Percentiles rank a stretch among this genome's conserved stretches.
Evolutionary conservation across 352 stramenopile species (phyloP).

Genomic region (Hyphochytrium catenoides): DNA sequence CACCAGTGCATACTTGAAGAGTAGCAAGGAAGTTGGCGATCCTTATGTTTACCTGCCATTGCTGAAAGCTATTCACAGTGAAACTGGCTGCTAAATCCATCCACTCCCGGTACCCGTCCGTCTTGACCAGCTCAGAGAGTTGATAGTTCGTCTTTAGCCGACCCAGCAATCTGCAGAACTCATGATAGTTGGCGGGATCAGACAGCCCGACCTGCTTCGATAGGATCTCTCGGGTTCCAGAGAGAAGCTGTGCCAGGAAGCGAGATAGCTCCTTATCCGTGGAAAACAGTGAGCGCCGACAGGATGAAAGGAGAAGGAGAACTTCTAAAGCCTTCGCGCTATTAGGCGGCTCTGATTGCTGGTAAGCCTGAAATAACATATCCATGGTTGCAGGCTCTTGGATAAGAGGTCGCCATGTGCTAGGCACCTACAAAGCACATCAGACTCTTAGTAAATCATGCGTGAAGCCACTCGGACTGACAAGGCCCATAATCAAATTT

Average conservation of each 20-base stretch:
- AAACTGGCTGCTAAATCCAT: slow-evolving; percentile 85
- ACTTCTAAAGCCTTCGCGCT: slow-evolving; percentile 84
- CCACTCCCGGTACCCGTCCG: slow-evolving; percentile 88
- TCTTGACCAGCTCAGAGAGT: slow-evolving; percentile 87
- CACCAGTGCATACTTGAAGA: too few species aligned
- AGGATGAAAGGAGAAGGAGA: slow-evolving; percentile 82
- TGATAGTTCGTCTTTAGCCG: slow-evolving; percentile 96
- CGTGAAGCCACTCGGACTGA: too few species aligned
- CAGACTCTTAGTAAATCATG: too few species aligned
- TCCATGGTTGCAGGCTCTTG: slow-evolving; percentile 80
- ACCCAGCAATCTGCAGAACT: slow-evolving; percentile 93
- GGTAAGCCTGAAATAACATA: slow-evolving; percentile 92
- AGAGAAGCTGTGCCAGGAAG: slow-evolving; percentile 78
- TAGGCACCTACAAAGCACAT: slow-evolving; percentile 37
- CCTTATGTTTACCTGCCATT: slow-evolving; percentile 85
- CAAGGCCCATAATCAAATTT: too few species aligned
- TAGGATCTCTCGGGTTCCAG: slow-evolving; percentile 79
- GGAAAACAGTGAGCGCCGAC: slow-evolving; percentile 86
- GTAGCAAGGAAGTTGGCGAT: too few species aligned
- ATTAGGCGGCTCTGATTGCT: slow-evolving; percentile 68
- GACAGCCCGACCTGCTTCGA: slow-evolving; percentile 81
- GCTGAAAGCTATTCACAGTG: slow-evolving; percentile 85
- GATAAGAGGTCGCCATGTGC: slow-evolving; percentile 77
- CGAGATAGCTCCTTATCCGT: slow-evolving; percentile 80
- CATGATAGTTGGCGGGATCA: slow-evolving; percentile 96